phyloP scores from a whole-genome alignment of 2,329 filamentous ascomycete species.

The Apiospora marii region DNA sequence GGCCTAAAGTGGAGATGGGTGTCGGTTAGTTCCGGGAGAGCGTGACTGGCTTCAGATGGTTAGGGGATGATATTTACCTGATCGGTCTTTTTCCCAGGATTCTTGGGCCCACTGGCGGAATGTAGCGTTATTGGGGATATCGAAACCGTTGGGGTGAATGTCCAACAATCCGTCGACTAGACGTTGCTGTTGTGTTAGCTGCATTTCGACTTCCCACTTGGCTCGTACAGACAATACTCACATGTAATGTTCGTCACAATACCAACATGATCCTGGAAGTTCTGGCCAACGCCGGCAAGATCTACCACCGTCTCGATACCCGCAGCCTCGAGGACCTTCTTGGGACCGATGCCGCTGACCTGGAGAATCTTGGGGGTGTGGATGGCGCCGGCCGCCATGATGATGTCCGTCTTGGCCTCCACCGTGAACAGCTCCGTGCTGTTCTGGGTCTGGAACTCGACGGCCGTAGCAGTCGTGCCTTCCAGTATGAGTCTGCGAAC shows the following conservation, averaged over 20 bases:
- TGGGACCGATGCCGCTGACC: slow-evolving; percentile 49
- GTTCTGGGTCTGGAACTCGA: slow-evolving; percentile 37
- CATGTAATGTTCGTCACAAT: slow-evolving; percentile 28
- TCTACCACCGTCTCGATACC: slow-evolving; percentile 52
- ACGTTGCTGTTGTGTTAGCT: neutral
- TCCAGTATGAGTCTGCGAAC: slow-evolving; percentile 41
- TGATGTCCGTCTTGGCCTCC: slow-evolving; percentile 49
- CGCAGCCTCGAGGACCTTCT: slow-evolving; percentile 49
- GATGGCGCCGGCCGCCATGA: slow-evolving; percentile 52
- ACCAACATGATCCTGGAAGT: slow-evolving; percentile 55
- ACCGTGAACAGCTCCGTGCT: slow-evolving; percentile 30
- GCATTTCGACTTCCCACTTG: too few relatives aligned
- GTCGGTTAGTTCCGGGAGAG: neutral
- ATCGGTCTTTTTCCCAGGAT: slow-evolving; percentile 39
- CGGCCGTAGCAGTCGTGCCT: slow-evolving; percentile 39
- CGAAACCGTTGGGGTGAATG: slow-evolving; percentile 39
- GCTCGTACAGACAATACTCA: neutral
- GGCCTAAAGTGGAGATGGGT: slow-evolving; percentile 32
- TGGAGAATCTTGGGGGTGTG: slow-evolving; percentile 48
- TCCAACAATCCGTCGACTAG: neutral
- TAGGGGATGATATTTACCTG: slow-evolving; percentile 26
- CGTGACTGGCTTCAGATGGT: neutral
- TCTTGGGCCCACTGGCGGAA: slow-evolving; percentile 40
- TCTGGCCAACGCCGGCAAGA: slow-evolving; percentile 55
- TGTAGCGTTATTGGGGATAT: slow-evolving; percentile 38